Evolutionary conservation across 2,329 filamentous ascomycete genomes (phyloP), one percentile per base, ranked within the genome.

Genomic region (Ophiostoma ulmi): DNA sequence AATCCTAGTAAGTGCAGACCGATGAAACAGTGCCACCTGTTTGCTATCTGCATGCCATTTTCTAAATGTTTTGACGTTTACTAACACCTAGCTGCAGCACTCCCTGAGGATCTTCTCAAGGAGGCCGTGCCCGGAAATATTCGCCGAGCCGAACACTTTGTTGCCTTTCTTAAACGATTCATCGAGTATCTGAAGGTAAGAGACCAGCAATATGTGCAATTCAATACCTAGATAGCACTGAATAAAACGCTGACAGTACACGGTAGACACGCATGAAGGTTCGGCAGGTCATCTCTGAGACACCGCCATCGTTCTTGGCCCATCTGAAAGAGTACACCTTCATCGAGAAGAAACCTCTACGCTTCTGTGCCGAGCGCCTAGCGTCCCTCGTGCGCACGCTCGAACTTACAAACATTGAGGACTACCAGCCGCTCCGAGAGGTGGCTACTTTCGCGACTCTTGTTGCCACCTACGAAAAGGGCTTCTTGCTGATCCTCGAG

Each of bases 51-150:
- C 7, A 22, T 31, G 10, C 1, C 26, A 6, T 26, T 3, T n/a
- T 17, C 22, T 1, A 20, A 41, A 38, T 36, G 20, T 22, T 14
- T 4, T 64, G n/a, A 39, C 26, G 20, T 36, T 52, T 14, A 55
- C 67, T 48, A 6, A 22, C 38, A 13, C 22, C 4, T 10, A 11
- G 41, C 67, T 14, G 39, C 67, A 84, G 93, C 92, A 20, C 81
- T 99, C 14, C 95, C 95, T 0, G 94, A 97, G 75, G 96, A 99
- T 78, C 83, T 99, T 10, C 86, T 99, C 6, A 96, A 94, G 78
- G 95, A 99, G 81, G 95, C 95, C 0, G 92, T 99, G 0, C 95
- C 95, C 0, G 96, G 95, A 38, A 99, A 99, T 75, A 99, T 99
- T 74, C 86, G 95, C 72, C 86, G 95, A 80, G 95, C 95, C 5